Conservation (phyloP, 345 rosid species). For the Sapria himalayana region DNA sequence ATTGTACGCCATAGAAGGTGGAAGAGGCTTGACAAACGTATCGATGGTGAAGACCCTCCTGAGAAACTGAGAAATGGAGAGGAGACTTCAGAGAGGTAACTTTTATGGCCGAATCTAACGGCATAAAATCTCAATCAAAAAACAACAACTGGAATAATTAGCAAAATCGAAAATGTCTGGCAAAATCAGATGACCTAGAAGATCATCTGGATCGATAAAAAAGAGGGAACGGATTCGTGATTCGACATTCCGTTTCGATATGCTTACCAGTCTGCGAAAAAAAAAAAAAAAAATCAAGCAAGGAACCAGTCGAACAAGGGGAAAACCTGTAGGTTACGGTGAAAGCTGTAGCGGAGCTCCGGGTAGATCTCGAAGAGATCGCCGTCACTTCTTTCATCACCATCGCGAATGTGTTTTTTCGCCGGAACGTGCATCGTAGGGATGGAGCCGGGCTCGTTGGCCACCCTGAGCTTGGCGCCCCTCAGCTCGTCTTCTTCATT, state of each 20-base stretch:
- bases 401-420: constrained; percentile 13
- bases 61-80: constrained; percentile 89
- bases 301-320: neutral
- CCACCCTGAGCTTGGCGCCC: constrained; percentile 62
- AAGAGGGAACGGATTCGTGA: no score
- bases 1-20: constrained; percentile 70
- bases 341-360: constrained; percentile 91
- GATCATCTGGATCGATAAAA: no score
- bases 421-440: constrained; percentile 73
- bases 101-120: no score
- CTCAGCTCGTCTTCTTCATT: constrained; percentile 36
- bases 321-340: constrained; percentile 63
- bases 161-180: no score
- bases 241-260: no score
- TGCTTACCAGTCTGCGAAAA: no score
- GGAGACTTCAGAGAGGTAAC: no score
- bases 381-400: no score
- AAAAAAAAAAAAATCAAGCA: neutral
- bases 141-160: no score
- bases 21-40: constrained; percentile 91
- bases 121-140: no score
- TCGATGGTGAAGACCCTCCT: constrained; percentile 78
- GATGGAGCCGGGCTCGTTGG: constrained; percentile 44
- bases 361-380: constrained; percentile 64
- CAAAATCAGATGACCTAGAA: no score